phyloP scores from a whole-genome alignment of 805 yeast genomes.

The Sugiyamaella chiloensis region DNA sequence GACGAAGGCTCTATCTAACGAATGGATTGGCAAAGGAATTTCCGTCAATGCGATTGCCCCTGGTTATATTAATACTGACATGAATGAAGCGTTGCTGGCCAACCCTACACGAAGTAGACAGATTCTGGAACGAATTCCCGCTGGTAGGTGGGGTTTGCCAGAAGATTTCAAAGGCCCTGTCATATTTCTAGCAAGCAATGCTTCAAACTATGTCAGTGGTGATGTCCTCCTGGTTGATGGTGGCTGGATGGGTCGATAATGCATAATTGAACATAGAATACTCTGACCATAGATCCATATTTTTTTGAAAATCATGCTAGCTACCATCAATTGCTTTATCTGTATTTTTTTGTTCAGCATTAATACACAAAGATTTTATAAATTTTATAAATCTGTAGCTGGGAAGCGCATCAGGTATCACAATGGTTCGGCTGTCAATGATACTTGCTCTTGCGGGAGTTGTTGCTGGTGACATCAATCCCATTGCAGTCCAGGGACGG shows the following conservation, averaged over 20 bases:
- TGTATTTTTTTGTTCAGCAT: no score
- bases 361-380: no score
- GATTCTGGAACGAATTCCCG: slow-evolving; percentile 68
- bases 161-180: slow-evolving; percentile 74
- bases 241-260: slow-evolving; percentile 38
- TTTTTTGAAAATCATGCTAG: no score
- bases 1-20: slow-evolving; percentile 60
- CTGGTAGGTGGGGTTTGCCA: slow-evolving; percentile 79
- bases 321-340: no score
- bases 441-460: background rate
- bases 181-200: slow-evolving; percentile 67
- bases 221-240: slow-evolving; percentile 79
- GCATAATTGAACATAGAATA: background rate
- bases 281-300: background rate
- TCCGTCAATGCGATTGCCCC: slow-evolving; percentile 71
- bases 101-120: slow-evolving; percentile 36
- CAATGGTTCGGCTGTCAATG: no score
- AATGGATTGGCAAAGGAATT: slow-evolving; percentile 55
- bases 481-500: slow-evolving; percentile 64
- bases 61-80: slow-evolving; percentile 72
- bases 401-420: no score
- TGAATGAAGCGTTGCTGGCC: slow-evolving; percentile 40
- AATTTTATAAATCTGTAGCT: no score
- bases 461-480: slow-evolving; percentile 44
- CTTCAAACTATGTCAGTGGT: slow-evolving; percentile 76